phyloP scores from a whole-genome alignment of 2,329 filamentous ascomycete genomes.

The Claviceps sp. region DNA sequence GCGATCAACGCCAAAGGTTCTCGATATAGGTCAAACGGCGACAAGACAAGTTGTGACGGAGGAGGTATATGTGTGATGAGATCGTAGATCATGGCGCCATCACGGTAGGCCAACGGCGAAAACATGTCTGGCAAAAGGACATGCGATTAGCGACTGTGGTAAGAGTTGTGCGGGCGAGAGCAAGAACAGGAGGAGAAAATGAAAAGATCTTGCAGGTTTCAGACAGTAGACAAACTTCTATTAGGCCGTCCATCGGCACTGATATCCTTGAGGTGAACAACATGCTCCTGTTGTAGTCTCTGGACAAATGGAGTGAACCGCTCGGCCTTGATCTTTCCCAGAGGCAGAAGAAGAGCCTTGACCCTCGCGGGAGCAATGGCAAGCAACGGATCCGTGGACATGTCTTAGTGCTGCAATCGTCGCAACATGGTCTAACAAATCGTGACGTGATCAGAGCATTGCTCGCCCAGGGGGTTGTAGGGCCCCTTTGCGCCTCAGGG shows the following conservation, averaged over 20 bases:
- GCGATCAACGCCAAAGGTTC: conserved; percentile 76
- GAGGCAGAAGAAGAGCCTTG: conserved; percentile 72
- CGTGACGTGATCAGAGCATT: background rate
- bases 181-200: background rate
- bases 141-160: conserved; percentile 9
- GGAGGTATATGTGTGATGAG: conserved; percentile 68
- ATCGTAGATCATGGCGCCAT: conserved; percentile 79
- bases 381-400: conserved; percentile 81
- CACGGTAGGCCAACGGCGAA: conserved; percentile 76
- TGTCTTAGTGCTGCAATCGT: conserved; percentile 39
- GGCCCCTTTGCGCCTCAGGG: background rate
- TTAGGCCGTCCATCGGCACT: conserved; percentile 74
- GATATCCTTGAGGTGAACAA: conserved; percentile 75
- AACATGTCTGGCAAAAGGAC: conserved; percentile 62
- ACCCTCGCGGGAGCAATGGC: conserved; percentile 86
- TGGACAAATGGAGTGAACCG: conserved; percentile 69
- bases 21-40: conserved; percentile 82
- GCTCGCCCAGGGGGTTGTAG: background rate
- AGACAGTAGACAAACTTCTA: conserved; percentile 43
- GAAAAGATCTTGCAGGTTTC: background rate
- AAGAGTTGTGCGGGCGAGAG: background rate
- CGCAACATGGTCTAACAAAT: conserved; percentile 18
- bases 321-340: conserved; percentile 72
- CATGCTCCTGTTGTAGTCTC: conserved; percentile 64
- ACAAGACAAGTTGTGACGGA: conserved; percentile 64